phyloP scores from a whole-genome alignment of 2,329 filamentous ascomycete species.

The Epichloe festucae region DNA sequence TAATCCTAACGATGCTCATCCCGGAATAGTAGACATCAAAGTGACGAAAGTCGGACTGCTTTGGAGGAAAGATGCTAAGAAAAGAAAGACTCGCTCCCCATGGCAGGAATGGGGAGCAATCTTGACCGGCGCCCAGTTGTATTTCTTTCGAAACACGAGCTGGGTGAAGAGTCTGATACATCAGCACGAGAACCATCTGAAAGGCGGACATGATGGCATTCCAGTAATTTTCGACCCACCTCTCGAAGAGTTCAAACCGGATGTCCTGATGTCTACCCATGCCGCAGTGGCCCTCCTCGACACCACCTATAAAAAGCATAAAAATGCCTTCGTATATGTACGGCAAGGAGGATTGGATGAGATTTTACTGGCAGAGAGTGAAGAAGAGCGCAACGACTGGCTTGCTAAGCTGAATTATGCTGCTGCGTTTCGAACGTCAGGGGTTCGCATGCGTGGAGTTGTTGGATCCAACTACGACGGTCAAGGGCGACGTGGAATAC shows the following conservation, averaged over 20 bases:
- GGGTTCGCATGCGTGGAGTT: conserved; percentile 80
- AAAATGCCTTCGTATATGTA: conserved; percentile 86
- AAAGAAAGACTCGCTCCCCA: conserved; percentile 84
- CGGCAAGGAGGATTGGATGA: conserved; percentile 80
- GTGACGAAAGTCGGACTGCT: conserved; percentile 90
- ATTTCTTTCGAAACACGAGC: conserved; percentile 84
- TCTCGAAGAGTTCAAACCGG: conserved; percentile 82
- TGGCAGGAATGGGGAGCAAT: conserved; percentile 99
- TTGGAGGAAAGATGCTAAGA: conserved; percentile 90
- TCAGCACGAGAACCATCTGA: conserved; percentile 74
- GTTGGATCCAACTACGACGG: conserved; percentile 77
- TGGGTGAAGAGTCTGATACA: conserved; percentile 89
- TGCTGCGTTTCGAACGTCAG: conserved; percentile 82
- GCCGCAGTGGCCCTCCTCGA: conserved; percentile 83
- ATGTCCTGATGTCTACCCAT: conserved; percentile 85
- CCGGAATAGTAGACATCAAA: conserved; percentile 92
- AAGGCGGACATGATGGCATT: conserved; percentile 58
- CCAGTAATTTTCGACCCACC: conserved; percentile 86
- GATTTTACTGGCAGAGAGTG: conserved; percentile 78
- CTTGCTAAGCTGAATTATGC: conserved; percentile 92
- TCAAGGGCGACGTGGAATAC: conserved; percentile 58
- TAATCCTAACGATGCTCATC: conserved; percentile 76
- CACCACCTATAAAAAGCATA: conserved; percentile 82
- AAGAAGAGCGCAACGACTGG: conserved; percentile 93
- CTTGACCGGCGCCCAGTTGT: conserved; percentile 89